Evolutionary conservation across 148 eudicot genomes (phyloP).

Genomic region (Camellia granthamiana): DNA sequence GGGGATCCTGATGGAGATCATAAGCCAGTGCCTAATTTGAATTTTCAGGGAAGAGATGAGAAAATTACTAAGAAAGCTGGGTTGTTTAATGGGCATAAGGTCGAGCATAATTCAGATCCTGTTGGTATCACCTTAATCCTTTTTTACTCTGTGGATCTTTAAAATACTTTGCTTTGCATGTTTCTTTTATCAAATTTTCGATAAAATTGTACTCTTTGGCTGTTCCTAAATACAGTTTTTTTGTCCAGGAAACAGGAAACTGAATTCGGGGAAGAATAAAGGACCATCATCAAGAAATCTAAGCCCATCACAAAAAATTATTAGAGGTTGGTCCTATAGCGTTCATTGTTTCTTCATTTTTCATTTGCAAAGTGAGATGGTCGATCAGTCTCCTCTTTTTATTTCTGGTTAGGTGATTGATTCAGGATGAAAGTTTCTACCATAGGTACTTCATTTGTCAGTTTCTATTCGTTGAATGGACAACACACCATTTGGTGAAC

Average conservation of each 20-base stretch:
- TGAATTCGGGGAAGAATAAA: conserved; percentile 31
- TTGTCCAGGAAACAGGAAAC: conserved; percentile 30
- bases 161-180: background rate
- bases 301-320: conserved; percentile 82
- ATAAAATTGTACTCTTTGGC: background rate
- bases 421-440: conserved; percentile 10
- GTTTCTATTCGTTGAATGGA: background rate
- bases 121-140: conserved; percentile 21
- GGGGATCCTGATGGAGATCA: conserved; percentile 44
- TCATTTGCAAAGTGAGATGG: background rate
- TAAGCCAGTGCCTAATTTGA: conserved; percentile 21
- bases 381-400: background rate
- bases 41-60: conserved; percentile 26
- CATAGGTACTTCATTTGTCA: background rate
- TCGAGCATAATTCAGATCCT: conserved; percentile 24
- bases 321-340: conserved; percentile 51
- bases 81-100: conserved; percentile 23
- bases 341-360: conserved; percentile 8
- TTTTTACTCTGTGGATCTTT: background rate
- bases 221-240: conserved; percentile 15
- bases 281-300: conserved; percentile 30
- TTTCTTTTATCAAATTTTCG: background rate
- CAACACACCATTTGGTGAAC: background rate
- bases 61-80: conserved; percentile 28
- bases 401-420: background rate